phyloP scores from a whole-genome alignment of 306 rosid species.

The Psophocarpus tetragonolobus region DNA sequence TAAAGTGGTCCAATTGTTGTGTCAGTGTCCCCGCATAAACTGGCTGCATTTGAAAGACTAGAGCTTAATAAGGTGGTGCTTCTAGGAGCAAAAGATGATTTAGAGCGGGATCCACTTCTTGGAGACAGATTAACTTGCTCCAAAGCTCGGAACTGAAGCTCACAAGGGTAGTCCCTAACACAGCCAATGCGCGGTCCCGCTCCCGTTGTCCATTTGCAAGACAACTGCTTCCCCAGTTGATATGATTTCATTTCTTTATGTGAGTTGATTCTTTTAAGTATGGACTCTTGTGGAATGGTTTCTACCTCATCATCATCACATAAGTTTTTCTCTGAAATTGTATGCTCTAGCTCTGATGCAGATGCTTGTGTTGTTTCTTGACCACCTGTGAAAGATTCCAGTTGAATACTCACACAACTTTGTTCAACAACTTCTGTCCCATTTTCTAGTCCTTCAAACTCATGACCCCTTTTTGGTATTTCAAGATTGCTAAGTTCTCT shows the following conservation, averaged over 20 bases:
- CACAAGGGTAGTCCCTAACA: constrained; percentile 83
- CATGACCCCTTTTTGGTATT: constrained; percentile 49
- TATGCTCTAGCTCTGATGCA: constrained; percentile 33
- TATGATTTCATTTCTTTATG: constrained; percentile 75
- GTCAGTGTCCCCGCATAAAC: constrained; percentile 37
- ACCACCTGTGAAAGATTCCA: constrained; percentile 32
- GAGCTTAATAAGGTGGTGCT: constrained; percentile 41
- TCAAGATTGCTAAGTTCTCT: constrained; percentile 54
- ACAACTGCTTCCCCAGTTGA: constrained; percentile 86
- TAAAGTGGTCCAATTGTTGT: constrained; percentile 20
- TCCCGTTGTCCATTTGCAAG: constrained; percentile 98
- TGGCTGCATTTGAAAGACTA: constrained; percentile 33
- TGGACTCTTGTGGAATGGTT: constrained; percentile 63
- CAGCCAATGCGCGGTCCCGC: constrained; percentile 98
- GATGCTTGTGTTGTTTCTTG: constrained; percentile 32
- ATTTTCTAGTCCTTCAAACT: constrained; percentile 40
- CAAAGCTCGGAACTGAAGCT: constrained; percentile 79
- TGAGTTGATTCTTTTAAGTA: constrained; percentile 76
- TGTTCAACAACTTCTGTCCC: constrained; percentile 32
- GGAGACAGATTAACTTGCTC: constrained; percentile 92
- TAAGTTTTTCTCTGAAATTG: constrained; percentile 32
- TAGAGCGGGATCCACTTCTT: constrained; percentile 46
- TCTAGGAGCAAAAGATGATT: constrained; percentile 45
- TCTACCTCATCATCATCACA: constrained; percentile 47
- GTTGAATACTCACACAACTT: constrained; percentile 1